Conservation (phyloP, 1,139 yeast genomes). For the Kodamaea derodonti region DNA sequence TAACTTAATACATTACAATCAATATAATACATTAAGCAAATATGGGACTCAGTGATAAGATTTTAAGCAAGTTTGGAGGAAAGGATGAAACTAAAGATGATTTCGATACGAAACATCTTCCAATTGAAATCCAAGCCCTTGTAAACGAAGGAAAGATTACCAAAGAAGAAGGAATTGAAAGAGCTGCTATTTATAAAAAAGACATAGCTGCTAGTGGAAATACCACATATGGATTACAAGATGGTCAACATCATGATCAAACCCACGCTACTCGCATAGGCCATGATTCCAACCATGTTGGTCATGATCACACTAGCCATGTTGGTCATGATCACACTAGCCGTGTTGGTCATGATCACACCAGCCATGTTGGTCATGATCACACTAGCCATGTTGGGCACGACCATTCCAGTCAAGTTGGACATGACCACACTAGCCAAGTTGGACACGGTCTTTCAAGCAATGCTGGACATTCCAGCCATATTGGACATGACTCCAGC, state of each 20-base stretch:
- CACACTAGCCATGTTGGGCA: too few species aligned
- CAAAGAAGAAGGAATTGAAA: constrained; percentile 26
- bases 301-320: not conserved
- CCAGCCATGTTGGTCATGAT: not conserved
- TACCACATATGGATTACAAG: constrained; percentile 4
- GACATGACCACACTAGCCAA: too few species aligned
- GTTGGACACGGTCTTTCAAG: not conserved
- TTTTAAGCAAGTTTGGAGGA: constrained; percentile 28
- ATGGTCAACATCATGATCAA: not conserved
- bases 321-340: not conserved
- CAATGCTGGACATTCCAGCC: not conserved
- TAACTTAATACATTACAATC: too few species aligned
- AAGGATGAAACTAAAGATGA: constrained; percentile 11
- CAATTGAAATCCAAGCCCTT: constrained; percentile 22
- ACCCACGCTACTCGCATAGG: not conserved
- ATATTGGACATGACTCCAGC: too few species aligned
- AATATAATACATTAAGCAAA: too few species aligned
- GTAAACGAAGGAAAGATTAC: constrained; percentile 28
- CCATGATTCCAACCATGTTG: not conserved
- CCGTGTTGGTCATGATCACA: not conserved
- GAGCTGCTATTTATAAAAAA: constrained; percentile 25
- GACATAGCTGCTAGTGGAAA: constrained; percentile 11
- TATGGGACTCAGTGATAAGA: constrained; percentile 37
- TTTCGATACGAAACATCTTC: constrained; percentile 17
- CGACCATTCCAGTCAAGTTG: too few species aligned